Conservation (phyloP, 1,284 basidiomycete species). For the Puccinia horiana region DNA sequence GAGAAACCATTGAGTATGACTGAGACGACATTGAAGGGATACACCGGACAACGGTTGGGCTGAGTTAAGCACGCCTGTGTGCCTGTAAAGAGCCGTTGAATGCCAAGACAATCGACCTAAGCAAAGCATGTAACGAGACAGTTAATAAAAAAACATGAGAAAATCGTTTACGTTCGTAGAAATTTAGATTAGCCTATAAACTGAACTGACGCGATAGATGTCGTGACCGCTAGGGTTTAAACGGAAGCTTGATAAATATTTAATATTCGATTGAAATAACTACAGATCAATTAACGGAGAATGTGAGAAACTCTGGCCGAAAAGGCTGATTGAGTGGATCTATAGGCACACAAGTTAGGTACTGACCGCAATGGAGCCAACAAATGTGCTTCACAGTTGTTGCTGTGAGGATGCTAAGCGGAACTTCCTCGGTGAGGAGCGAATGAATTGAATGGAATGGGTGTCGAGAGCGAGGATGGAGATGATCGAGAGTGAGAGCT, state of each 20-base stretch:
- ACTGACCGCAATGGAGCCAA: background rate
- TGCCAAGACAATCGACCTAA: constrained; percentile 18
- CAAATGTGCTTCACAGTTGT: background rate
- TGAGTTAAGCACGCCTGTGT: background rate
- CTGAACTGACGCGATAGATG: constrained; percentile 14
- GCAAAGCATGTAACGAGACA: background rate
- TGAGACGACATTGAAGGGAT: constrained; percentile 27
- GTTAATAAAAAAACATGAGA: background rate
- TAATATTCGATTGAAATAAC: constrained; percentile 3
- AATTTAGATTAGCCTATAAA: background rate
- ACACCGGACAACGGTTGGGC: background rate
- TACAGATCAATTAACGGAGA: background rate
- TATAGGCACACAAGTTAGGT: background rate
- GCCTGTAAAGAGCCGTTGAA: background rate
- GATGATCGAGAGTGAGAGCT: background rate
- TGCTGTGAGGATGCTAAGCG: background rate
- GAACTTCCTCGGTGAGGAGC: background rate
- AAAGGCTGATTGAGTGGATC: constrained; percentile 8
- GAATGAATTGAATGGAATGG: constrained; percentile 5
- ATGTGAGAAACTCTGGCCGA: background rate
- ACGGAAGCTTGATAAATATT: constrained; percentile 14
- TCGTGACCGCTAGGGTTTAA: constrained; percentile 25
- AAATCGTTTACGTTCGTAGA: background rate
- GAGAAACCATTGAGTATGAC: constrained; percentile 39
- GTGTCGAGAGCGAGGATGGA: background rate